Evolutionary conservation across 495 filamentous ascomycete species (phyloP).

Genomic region (Cetradonia linearis): DNA sequence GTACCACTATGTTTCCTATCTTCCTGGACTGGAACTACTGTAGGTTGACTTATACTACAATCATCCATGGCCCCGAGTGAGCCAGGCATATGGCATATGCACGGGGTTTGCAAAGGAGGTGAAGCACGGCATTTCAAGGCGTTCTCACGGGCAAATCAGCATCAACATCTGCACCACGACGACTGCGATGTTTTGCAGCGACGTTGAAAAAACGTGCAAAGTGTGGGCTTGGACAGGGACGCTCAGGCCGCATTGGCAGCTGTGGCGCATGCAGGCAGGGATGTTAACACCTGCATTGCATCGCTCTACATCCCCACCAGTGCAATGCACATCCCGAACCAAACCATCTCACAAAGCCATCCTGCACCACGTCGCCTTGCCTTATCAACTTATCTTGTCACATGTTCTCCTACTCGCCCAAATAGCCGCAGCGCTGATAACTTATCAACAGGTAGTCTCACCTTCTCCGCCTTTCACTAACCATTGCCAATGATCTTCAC

Average conservation of each 20-base stretch:
- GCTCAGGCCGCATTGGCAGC: constrained; percentile 1
- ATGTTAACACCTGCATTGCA: constrained; percentile 9
- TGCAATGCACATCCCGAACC: constrained; percentile 1
- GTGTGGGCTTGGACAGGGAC: neutral
- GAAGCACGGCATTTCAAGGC: neutral
- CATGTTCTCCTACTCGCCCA: neutral
- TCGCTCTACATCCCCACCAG: constrained; percentile 1
- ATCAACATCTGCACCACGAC: neutral
- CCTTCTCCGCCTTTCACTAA: neutral
- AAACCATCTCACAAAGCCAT: neutral
- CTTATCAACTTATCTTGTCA: constrained; percentile 2
- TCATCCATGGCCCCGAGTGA: too few relatives aligned
- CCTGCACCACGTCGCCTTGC: neutral
- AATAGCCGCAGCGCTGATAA: constrained; percentile 6
- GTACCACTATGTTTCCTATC: neutral
- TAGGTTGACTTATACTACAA: too few relatives aligned
- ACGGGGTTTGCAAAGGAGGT: too few relatives aligned
- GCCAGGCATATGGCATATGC: too few relatives aligned
- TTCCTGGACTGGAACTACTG: neutral
- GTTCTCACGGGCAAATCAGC: neutral
- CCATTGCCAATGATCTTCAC: neutral
- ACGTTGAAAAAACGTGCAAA: constrained; percentile 7
- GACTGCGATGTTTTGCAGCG: constrained; percentile 2
- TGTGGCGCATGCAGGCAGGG: constrained; percentile 9
- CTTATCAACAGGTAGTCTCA: neutral